These are phyloP conservation scores for Fusarium foetens DNA, from an alignment of 2,329 filamentous ascomycete species.

Conservation along the genomic window DNA sequence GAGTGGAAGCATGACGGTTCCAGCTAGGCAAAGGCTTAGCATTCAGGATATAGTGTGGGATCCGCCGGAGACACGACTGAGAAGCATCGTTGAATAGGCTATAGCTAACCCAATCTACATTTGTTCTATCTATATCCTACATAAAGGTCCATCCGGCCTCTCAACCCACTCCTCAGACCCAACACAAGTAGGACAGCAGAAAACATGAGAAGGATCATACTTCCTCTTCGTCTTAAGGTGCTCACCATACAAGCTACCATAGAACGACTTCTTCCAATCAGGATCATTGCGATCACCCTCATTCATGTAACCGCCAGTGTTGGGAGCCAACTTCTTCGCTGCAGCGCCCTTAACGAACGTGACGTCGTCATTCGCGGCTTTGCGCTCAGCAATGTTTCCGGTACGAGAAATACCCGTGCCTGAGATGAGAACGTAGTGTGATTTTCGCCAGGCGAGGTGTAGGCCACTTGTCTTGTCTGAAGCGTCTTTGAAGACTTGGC, in stretches of 20 bases:
- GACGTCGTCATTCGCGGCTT: slow-evolving; percentile 2
- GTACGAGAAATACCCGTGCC: slow-evolving; percentile 1
- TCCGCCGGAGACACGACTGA: background rate
- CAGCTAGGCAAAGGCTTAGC: background rate
- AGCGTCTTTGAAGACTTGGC: slow-evolving; percentile 26
- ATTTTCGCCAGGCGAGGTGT: slow-evolving; percentile 18
- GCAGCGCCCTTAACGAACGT: slow-evolving; percentile 25
- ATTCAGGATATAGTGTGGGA: slow-evolving; percentile 15
- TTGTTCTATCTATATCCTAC: background rate
- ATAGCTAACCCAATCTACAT: background rate
- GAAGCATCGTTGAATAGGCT: background rate
- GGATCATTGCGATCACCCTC: slow-evolving; percentile 31
- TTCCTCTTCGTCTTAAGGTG: slow-evolving; percentile 20
- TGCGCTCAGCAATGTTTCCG: background rate
- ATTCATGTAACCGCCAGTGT: slow-evolving; percentile 24
- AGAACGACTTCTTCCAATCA: slow-evolving; percentile 16
- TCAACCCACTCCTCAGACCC: slow-evolving; percentile 25
- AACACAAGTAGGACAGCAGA: slow-evolving; percentile 33
- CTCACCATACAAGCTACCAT: slow-evolving; percentile 3
- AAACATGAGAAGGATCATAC: slow-evolving; percentile 27
- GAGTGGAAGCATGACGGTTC: background rate
- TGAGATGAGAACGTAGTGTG: slow-evolving; percentile 12
- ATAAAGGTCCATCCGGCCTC: slow-evolving; percentile 11
- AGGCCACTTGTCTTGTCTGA: slow-evolving; percentile 16
- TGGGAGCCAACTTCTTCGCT: slow-evolving; percentile 24